A percentile compares a stretch with the other conserved stretches of the same genome.
phyloP scores from a whole-genome alignment of 176 grass and related monocot species.

The Luzula sylvatica region DNA sequence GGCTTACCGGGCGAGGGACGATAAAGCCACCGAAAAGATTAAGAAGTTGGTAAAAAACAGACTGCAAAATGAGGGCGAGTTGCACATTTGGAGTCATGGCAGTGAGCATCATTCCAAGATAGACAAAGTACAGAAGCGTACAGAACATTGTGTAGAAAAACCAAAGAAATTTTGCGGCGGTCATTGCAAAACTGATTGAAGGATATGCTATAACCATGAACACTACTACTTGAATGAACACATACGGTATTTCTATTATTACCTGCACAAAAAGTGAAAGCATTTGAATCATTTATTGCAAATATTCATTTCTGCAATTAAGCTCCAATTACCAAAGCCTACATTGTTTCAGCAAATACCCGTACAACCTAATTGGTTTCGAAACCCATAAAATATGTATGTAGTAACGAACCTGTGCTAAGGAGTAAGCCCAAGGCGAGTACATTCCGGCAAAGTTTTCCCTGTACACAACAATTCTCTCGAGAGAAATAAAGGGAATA shows the following conservation, averaged over 20 bases:
- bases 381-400: neutral
- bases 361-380: neutral
- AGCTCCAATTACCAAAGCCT: no score
- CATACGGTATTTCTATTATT: constrained; percentile 55
- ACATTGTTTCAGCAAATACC: neutral
- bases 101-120: constrained; percentile 65
- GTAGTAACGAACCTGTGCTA: constrained; percentile 36
- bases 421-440: constrained; percentile 65
- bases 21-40: constrained; percentile 49
- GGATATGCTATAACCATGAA: constrained; percentile 56
- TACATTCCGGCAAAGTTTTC: constrained; percentile 83
- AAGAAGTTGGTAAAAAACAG: constrained; percentile 38
- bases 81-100: constrained; percentile 45
- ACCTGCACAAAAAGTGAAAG: neutral
- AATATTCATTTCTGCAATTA: neutral
- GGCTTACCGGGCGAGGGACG: constrained; percentile 44
- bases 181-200: constrained; percentile 29
- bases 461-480: constrained; percentile 43
- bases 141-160: constrained; percentile 26
- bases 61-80: constrained; percentile 42
- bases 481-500: constrained; percentile 26
- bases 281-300: neutral
- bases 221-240: constrained; percentile 23
- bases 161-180: constrained; percentile 22
- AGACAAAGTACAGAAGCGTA: constrained; percentile 27